Evolutionary conservation across 2,329 filamentous ascomycete species (phyloP).

Genomic region (Aspergillus luchuensis): DNA sequence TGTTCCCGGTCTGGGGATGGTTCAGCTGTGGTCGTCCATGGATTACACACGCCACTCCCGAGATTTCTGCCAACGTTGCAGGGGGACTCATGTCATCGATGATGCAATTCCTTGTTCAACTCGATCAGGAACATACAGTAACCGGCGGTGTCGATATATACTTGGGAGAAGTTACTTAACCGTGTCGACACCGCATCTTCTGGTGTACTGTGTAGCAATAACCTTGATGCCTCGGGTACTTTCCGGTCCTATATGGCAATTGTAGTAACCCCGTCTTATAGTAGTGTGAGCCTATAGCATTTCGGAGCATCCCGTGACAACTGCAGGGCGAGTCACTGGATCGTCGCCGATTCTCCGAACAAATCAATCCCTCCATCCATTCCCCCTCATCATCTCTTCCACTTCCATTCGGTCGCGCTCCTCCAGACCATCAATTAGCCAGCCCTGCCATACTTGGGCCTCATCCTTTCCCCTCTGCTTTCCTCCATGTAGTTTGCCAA

Average conservation of each 20-base stretch:
- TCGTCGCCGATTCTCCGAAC: not conserved
- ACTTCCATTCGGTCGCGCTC: not conserved
- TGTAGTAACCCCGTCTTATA: not conserved
- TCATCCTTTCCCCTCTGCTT: not conserved
- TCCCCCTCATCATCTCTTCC: not conserved
- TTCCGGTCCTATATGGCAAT: not conserved
- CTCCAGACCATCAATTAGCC: not conserved
- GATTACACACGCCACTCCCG: conserved; percentile 8
- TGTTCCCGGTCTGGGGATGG: not conserved
- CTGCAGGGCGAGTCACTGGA: conserved; percentile 7
- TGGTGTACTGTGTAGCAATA: not conserved
- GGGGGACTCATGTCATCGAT: conserved; percentile 6
- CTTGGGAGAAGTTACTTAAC: not conserved
- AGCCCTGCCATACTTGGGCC: not conserved
- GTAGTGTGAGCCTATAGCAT: not conserved
- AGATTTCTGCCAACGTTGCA: not conserved
- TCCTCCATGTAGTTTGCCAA: conserved; percentile 1
- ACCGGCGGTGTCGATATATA: not conserved
- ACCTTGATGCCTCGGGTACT: not conserved
- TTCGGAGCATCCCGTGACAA: conserved; percentile 4
- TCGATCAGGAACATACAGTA: not conserved
- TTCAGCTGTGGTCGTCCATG: conserved; percentile 1
- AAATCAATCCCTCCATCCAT: not conserved
- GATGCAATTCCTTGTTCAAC: conserved; percentile 1
- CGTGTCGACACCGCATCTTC: no score